phyloP scores from a whole-genome alignment of 2,329 filamentous ascomycete genomes.

The Pseudophaeomoniella oleicola region DNA sequence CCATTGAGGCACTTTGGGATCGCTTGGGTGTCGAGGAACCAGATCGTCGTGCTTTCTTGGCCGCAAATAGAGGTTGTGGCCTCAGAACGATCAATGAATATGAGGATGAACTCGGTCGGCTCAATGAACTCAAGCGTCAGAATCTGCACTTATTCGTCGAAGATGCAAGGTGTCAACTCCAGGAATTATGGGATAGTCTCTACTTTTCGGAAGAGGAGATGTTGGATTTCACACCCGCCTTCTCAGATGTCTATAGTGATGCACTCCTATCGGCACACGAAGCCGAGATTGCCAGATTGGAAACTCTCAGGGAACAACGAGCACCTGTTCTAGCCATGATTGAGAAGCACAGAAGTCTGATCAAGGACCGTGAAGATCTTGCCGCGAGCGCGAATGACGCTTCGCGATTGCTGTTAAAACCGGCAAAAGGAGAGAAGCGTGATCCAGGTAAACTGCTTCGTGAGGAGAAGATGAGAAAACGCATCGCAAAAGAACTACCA shows the following conservation, averaged over 20 bases:
- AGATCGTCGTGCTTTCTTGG: slow-evolving; percentile 74
- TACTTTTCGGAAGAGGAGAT: slow-evolving; percentile 98
- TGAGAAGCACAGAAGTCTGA: slow-evolving; percentile 66
- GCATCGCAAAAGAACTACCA: slow-evolving; percentile 88
- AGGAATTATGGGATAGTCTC: slow-evolving; percentile 86
- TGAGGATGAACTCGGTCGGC: slow-evolving; percentile 70
- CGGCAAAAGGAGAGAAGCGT: slow-evolving; percentile 82
- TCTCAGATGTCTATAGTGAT: slow-evolving; percentile 94
- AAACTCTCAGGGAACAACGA: slow-evolving; percentile 72
- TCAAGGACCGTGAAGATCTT: slow-evolving; percentile 76
- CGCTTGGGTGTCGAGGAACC: slow-evolving; percentile 69
- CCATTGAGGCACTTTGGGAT: slow-evolving; percentile 81
- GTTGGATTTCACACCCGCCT: slow-evolving; percentile 93
- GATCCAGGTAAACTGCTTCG: slow-evolving; percentile 86
- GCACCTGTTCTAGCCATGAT: slow-evolving; percentile 69
- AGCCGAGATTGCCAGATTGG: slow-evolving; percentile 69
- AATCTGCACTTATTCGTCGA: slow-evolving; percentile 94
- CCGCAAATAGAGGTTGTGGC: slow-evolving; percentile 78
- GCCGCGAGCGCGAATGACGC: slow-evolving; percentile 88
- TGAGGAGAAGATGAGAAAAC: slow-evolving; percentile 97
- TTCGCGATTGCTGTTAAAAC: slow-evolving; percentile 79
- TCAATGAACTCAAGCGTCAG: slow-evolving; percentile 88
- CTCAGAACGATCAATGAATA: slow-evolving; percentile 89
- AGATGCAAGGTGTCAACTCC: slow-evolving; percentile 76
- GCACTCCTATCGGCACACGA: slow-evolving; percentile 90